Evolutionary conservation across 1,284 basidiomycete species (phyloP).

Genomic region (Ceratobasidium sp.): DNA sequence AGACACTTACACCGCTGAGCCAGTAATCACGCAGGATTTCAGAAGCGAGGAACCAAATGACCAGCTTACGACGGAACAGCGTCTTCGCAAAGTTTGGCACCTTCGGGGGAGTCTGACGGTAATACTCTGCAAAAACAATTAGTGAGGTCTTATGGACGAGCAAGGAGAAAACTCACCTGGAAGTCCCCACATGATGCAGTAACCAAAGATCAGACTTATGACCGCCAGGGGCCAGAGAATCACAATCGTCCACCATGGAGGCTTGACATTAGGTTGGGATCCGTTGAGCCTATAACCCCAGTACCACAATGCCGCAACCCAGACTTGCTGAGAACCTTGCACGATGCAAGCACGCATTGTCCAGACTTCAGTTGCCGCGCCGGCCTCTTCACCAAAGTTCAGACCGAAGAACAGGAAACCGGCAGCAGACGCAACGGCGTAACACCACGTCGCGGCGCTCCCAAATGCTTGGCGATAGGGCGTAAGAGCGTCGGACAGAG

Average conservation of each 20-base stretch:
- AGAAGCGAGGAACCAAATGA: constrained; percentile 92
- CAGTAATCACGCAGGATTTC: constrained; percentile 92
- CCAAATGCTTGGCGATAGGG: constrained; percentile 74
- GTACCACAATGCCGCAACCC: constrained; percentile 94
- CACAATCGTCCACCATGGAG: constrained; percentile 86
- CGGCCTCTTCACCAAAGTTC: constrained; percentile 96
- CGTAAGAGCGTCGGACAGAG: constrained; percentile 73
- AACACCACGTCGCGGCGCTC: constrained; percentile 86
- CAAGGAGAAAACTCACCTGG: constrained; percentile 69
- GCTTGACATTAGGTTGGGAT: constrained; percentile 61
- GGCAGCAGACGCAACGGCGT: constrained; percentile 89
- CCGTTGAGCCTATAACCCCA: constrained; percentile 87
- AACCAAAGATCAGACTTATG: constrained; percentile 80
- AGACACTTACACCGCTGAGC: constrained; percentile 82
- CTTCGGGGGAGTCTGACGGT: constrained; percentile 89
- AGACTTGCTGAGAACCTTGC: constrained; percentile 92
- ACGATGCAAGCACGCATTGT: constrained; percentile 89
- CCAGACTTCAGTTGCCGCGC: constrained; percentile 93
- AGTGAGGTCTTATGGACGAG: background rate
- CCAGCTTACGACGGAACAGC: constrained; percentile 87
- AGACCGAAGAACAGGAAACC: constrained; percentile 93
- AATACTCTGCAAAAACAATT: constrained; percentile 69
- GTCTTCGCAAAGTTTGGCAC: constrained; percentile 92
- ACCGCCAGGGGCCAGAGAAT: constrained; percentile 86
- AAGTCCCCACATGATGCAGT: constrained; percentile 84